These are phyloP conservation scores for Diplodia mutila DNA, from an alignment of 2,329 filamentous ascomycete genomes.

Conservation along the genomic window DNA sequence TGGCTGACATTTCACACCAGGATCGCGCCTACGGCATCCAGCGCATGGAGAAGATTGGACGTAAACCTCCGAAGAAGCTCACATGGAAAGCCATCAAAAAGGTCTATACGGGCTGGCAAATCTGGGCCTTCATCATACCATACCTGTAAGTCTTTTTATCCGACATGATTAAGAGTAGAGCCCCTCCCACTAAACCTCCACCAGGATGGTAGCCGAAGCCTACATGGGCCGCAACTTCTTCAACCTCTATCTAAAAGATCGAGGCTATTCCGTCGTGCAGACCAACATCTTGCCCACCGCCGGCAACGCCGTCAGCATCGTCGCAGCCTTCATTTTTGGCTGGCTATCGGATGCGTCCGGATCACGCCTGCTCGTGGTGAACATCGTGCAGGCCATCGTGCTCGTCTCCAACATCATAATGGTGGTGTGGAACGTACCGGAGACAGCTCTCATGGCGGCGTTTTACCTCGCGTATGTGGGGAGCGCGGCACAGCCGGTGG, in stretches of 20 bases:
- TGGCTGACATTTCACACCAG: background rate
- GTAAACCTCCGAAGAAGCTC: slow-evolving; percentile 11
- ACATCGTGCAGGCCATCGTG: slow-evolving; percentile 8
- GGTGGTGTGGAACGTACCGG: slow-evolving; percentile 9
- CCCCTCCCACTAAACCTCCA: background rate
- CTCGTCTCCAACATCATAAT: slow-evolving; percentile 22
- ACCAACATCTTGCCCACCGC: slow-evolving; percentile 22
- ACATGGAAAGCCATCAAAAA: slow-evolving; percentile 15
- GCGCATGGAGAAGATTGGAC: slow-evolving; percentile 16
- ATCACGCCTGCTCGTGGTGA: background rate
- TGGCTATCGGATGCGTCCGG: slow-evolving; percentile 3
- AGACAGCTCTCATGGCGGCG: slow-evolving; percentile 3
- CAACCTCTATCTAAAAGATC: slow-evolving; percentile 21
- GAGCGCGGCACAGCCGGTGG: background rate
- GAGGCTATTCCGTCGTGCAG: slow-evolving; percentile 12
- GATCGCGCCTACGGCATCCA: slow-evolving; percentile 17
- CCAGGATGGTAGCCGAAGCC: slow-evolving; percentile 17
- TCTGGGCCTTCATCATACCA: slow-evolving; percentile 15
- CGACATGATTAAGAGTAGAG: background rate
- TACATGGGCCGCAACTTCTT: slow-evolving; percentile 7
- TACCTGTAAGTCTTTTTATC: slow-evolving; percentile 1
- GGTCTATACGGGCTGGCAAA: slow-evolving; percentile 16
- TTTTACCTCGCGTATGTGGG: slow-evolving; percentile 15
- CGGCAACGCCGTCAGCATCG: slow-evolving; percentile 19
- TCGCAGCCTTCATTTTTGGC: slow-evolving; percentile 10